phyloP scores from a whole-genome alignment of 1,284 basidiomycete species.

The Rhodotorula sp. region DNA sequence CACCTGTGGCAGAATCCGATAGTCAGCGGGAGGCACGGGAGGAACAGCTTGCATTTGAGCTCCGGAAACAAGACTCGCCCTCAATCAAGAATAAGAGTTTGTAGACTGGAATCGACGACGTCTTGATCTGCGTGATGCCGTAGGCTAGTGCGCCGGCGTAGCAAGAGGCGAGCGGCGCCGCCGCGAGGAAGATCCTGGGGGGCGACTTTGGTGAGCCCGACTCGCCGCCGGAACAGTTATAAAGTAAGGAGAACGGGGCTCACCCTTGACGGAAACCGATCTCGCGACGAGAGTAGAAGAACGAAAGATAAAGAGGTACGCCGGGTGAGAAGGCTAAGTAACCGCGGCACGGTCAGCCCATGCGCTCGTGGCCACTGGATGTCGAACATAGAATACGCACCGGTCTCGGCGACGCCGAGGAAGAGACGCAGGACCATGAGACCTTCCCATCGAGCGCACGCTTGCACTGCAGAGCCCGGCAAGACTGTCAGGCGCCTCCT shows the following conservation, averaged over 20 bases:
- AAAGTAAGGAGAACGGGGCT: slow-evolving; percentile 2
- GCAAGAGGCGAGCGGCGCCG: slow-evolving; percentile 14
- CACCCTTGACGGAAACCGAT: slow-evolving; percentile 45
- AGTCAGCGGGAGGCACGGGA: too few species aligned
- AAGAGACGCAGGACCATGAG: slow-evolving; percentile 45
- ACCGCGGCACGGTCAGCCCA: too few species aligned
- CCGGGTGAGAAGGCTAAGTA: slow-evolving; percentile 38
- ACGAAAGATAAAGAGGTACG: slow-evolving; percentile 42
- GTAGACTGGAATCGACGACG: slow-evolving; percentile 39
- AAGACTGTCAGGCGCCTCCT: slow-evolving; percentile 10
- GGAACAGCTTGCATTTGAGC: too few species aligned
- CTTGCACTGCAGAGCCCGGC: slow-evolving; percentile 33
- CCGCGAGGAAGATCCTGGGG: slow-evolving; percentile 28
- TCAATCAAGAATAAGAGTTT: slow-evolving; percentile 45
- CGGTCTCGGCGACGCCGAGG: slow-evolving; percentile 44
- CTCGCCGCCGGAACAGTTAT: background rate
- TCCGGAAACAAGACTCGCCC: background rate
- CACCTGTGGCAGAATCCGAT: slow-evolving; percentile 14
- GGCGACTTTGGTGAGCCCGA: slow-evolving; percentile 22
- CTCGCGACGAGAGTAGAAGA: slow-evolving; percentile 44
- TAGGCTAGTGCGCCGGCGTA: slow-evolving; percentile 33
- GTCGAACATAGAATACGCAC: background rate
- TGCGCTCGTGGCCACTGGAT: background rate
- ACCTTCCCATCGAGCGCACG: slow-evolving; percentile 42
- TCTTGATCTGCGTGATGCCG: slow-evolving; percentile 42